These are phyloP conservation scores for Amanita inopinata DNA, from an alignment of 768 basidiomycete genomes.

Conservation along the genomic window DNA sequence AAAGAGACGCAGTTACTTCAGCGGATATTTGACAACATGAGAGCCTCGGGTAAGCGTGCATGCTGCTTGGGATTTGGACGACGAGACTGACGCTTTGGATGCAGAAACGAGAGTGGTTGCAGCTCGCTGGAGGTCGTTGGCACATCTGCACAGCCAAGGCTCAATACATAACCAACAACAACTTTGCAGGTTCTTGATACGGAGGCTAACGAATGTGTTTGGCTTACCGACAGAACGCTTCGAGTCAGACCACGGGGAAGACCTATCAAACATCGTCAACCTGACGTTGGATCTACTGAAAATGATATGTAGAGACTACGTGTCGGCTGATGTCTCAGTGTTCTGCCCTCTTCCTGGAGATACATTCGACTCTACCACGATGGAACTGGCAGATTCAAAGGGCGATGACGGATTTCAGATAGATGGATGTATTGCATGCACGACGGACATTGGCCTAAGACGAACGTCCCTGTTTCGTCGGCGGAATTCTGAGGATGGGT, in stretches of 20 bases:
- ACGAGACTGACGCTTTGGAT: neutral
- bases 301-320: conserved; percentile 2
- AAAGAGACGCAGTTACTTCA: neutral
- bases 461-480: neutral
- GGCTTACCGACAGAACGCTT: neutral
- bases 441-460: neutral
- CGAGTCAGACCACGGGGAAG: neutral
- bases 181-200: neutral
- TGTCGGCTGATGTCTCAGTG: neutral
- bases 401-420: neutral
- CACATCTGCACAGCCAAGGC: neutral
- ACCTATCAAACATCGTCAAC: neutral
- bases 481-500: neutral
- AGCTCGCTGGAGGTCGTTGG: neutral
- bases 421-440: neutral
- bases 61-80: too few species aligned
- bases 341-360: neutral
- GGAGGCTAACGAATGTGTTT: neutral
- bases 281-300: neutral
- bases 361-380: neutral
- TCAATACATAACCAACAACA: conserved; percentile 3
- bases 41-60: neutral
- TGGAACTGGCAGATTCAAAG: conserved; percentile 2
- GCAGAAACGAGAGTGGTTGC: neutral
- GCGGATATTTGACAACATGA: neutral